phyloP scores from a whole-genome alignment of 129 eudicot genomes.

The Dittrichia graveolens region DNA sequence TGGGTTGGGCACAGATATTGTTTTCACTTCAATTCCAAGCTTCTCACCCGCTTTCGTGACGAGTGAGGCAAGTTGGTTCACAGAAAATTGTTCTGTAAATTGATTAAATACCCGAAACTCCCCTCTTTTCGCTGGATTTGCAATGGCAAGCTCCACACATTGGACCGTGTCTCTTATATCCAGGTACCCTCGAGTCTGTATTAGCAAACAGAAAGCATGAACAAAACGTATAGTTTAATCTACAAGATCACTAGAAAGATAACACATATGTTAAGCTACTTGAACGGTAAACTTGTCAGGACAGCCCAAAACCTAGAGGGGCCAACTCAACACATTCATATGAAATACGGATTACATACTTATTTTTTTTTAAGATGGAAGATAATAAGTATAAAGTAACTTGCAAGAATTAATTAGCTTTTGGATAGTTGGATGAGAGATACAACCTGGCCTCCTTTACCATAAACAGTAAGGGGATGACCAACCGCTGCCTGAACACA shows the following conservation, averaged over 20 bases:
- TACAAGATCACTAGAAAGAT: background rate
- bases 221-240: background rate
- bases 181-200: slow-evolving; percentile 93
- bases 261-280: background rate
- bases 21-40: slow-evolving; percentile 79
- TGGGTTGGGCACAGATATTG: slow-evolving; percentile 93
- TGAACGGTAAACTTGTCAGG: background rate
- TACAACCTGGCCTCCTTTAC: slow-evolving; percentile 98
- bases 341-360: background rate
- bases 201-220: slow-evolving; percentile 19
- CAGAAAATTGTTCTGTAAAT: slow-evolving; percentile 95
- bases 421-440: background rate
- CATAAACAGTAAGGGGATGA: slow-evolving; percentile 98
- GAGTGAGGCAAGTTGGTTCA: slow-evolving; percentile 83
- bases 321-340: background rate
- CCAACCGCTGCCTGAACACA: slow-evolving; percentile 99
- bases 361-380: too few species aligned
- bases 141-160: slow-evolving; percentile 91
- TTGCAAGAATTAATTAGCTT: slow-evolving; percentile 12
- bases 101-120: slow-evolving; percentile 95
- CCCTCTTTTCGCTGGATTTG: slow-evolving; percentile 93
- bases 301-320: background rate
- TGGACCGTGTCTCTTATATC: slow-evolving; percentile 97
- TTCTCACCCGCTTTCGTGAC: slow-evolving; percentile 91
- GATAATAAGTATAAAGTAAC: slow-evolving; percentile 20